Base-by-base conservation (phyloP, 1,284 basidiomycete species). In the Omphalotus olearius region DNA sequence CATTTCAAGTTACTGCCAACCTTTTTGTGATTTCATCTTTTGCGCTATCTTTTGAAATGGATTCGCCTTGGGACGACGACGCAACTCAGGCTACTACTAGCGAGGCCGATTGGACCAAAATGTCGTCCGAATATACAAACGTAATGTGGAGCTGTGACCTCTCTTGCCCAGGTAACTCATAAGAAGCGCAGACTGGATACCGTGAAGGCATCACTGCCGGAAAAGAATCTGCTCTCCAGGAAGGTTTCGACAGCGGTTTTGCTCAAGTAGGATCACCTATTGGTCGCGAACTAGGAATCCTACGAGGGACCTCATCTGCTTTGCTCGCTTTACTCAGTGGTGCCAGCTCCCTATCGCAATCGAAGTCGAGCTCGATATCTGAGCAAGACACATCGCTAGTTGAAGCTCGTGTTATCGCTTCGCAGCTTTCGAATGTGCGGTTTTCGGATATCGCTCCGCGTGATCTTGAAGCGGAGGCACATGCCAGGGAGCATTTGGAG, bases 181-280 rank as follows among this genome's bases (percentile, higher is more conserved):
- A 33, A 33, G 30, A 33, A 59, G 53, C 35, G 38, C 48, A 94
- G 92, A 79, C 80, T 17, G 92, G 92, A 1, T 94, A 93, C 61
- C 82, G 91, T 14, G 91, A 93, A 66, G 92, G 91, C 23, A 92
- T 94, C 58, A 88, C 83, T 0, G 82, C 83, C 2, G 91, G 92
- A 9, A 94, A 94, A 65, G 87, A 92, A 66, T 73, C 76, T 1
- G 80, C 82, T 9, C 73, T 93, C 0, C 91, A 95, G 60, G 71
- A 79, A 55, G 91, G 91, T 0, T 94, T 94, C 60, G 88, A 95
- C 63, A 71, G 74, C 14, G 91, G 88, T 14, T 94, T 89, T 60
- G 83, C 83, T 3, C 61, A 68, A 26, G 73, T 83, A 17, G 91
- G 91, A 18, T 84, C 78, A 1, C 88, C 88, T 0, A 67, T 90